Evolutionary conservation across 192 early-diverging fungal species (phyloP), one percentile per base, ranked within the genome.

Genomic region (Thoreauomyces humboldtii): DNA sequence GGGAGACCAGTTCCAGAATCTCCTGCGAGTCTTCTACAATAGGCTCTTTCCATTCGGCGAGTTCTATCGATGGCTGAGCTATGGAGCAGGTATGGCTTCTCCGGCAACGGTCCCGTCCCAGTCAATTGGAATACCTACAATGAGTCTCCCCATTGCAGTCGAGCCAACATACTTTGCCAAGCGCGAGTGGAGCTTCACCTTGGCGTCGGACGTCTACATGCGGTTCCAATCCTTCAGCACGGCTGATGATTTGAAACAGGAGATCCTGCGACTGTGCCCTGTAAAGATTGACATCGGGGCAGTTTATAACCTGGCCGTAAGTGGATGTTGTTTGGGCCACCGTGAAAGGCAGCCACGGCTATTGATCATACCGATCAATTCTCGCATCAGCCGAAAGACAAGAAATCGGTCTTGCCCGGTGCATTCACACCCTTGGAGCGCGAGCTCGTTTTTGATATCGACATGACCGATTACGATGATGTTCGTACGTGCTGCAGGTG

Each of bases 391-490:
- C 96, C 96, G 17, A 90, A 86, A 63, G 86, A 97, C 42, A 91
- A 88, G 51, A 93, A 91, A 66, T 80, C 82, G 21, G 72, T 94
- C 17, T 69, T 73, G 34, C 80, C 89, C 1, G 80, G 82, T 4
- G 87, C 84, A 7, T 93, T 96, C 65, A 70, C 78, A 11, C 90
- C 96, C 0, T 71, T 87, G 9, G 78, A 91, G 52, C 89, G 93
- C 60, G 96, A 98, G 69, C 76, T 98, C 37, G 91, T 98, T 29
- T 94, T 98, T 82, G 96, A 98, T 88, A 95, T 98, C 61, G 96
- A 98, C 81, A 93, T 98, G 93, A 96, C 94, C 0, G 96, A 98
- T 75, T 98, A 98, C 65, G 96, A 98, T 73, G 94, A 96, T 32
- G 84, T 98, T 43, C 83, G 96, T 42, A 96, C 92, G 6, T 98